Conservation (phyloP, 2,329 filamentous ascomycete species). For the Scedosporium apiospermum region DNA sequence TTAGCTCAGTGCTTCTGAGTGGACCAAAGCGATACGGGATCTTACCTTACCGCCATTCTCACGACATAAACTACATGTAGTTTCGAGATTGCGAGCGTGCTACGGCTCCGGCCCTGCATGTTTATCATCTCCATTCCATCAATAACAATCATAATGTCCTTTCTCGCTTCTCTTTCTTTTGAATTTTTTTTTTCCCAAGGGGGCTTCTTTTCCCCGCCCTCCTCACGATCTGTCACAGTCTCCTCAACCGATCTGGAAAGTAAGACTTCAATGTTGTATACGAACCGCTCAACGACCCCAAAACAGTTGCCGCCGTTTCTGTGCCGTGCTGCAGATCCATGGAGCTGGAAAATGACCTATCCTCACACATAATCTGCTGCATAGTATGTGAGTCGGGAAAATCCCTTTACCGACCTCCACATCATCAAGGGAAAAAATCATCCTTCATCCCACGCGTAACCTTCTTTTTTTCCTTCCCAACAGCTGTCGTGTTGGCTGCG, state of each 20-base stretch:
- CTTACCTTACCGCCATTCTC: not conserved
- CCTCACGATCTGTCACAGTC: too few species aligned
- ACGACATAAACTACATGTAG: not conserved
- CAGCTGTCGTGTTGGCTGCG: not conserved
- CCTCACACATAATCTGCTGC: not conserved
- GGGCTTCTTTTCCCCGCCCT: not conserved
- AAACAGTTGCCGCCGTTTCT: not conserved
- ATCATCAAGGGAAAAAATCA: not conserved
- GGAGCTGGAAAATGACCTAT: slow-evolving; percentile 4
- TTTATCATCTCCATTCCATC: not conserved
- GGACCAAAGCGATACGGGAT: not conserved
- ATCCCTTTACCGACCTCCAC: not conserved
- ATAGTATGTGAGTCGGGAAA: not conserved
- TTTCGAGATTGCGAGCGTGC: too few species aligned
- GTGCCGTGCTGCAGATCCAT: not conserved
- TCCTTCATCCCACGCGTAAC: not conserved
- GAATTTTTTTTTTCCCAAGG: not conserved
- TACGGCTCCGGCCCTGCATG: not conserved
- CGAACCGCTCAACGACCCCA: too few species aligned
- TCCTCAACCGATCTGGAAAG: too few species aligned
- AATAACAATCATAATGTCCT: too few species aligned
- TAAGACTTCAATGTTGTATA: too few species aligned
- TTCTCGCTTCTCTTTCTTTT: too few species aligned
- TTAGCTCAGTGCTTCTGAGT: not conserved
- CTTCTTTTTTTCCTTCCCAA: not conserved